A percentile compares a stretch with the other conserved stretches of the same genome.
phyloP scores from a whole-genome alignment of 352 stramenopile species.

The Phytophthora rubi region DNA sequence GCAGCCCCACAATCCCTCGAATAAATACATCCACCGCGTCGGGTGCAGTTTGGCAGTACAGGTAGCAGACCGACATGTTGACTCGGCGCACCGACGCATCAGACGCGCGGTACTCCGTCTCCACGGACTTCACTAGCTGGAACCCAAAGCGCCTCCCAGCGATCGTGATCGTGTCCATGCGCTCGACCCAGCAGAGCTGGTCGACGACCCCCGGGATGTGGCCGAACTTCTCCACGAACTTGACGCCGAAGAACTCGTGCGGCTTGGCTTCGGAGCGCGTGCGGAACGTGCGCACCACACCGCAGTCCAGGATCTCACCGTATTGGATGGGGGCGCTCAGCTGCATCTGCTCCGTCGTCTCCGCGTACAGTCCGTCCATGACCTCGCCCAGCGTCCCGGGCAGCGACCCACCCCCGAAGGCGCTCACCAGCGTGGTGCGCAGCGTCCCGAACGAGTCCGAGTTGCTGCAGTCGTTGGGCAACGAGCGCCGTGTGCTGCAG shows the following conservation, averaged over 20 bases:
- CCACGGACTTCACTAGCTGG: constrained; percentile 72
- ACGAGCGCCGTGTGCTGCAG: constrained; percentile 14
- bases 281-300: constrained; percentile 59
- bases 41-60: constrained; percentile 54
- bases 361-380: constrained; percentile 61
- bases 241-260: constrained; percentile 65
- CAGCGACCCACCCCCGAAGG: constrained; percentile 59
- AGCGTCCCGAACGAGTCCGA: constrained; percentile 23
- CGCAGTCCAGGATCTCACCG: constrained; percentile 48
- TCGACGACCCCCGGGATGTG: constrained; percentile 42
- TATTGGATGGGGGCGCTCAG: constrained; percentile 61
- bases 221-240: constrained; percentile 58
- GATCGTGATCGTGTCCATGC: constrained; percentile 34
- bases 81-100: constrained; percentile 36
- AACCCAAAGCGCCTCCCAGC: constrained; percentile 46
- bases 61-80: constrained; percentile 68
- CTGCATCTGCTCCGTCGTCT: constrained; percentile 43
- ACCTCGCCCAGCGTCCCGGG: constrained; percentile 53
- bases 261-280: constrained; percentile 34
- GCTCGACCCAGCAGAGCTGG: constrained; percentile 67
- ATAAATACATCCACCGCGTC: constrained; percentile 63
- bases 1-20: constrained; percentile 65
- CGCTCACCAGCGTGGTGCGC: constrained; percentile 52
- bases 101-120: constrained; percentile 31
- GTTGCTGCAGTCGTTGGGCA: constrained; percentile 16